Conservation (phyloP, 371 early-diverging fungal species). For the Mucor plumbeus region DNA sequence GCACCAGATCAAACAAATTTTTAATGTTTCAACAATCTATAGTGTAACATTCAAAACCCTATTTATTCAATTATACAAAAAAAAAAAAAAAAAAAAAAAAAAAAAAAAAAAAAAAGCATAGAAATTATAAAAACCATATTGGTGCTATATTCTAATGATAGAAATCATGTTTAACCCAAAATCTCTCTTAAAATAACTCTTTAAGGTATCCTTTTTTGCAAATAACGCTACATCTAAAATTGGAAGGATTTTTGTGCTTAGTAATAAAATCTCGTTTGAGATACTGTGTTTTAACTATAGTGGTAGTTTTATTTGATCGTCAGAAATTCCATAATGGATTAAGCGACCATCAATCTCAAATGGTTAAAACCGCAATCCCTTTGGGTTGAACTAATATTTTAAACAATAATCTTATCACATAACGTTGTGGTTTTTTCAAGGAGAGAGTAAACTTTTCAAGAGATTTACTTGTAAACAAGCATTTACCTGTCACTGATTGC, state of each 20-base stretch:
- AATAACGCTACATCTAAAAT: not conserved
- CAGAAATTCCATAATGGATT: not conserved
- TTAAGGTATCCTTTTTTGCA: too few relatives aligned
- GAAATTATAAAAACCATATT: too few relatives aligned
- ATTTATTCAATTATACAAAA: too few relatives aligned
- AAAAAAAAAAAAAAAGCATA: too few relatives aligned
- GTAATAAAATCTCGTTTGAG: not conserved
- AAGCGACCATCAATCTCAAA: not conserved
- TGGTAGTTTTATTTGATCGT: not conserved
- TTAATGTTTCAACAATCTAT: too few relatives aligned
- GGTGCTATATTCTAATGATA: too few relatives aligned
- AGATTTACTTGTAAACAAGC: not conserved
- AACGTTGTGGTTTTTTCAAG: not conserved
- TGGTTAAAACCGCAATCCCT: too few relatives aligned
- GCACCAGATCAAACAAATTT: too few relatives aligned
- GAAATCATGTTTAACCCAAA: not conserved
- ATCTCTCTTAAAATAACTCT: not conserved
- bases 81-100: too few relatives aligned
- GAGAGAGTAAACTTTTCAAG: not conserved
- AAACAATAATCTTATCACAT: too few relatives aligned
- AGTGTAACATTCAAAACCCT: too few relatives aligned
- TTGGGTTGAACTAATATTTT: too few relatives aligned
- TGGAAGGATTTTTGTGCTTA: slow-evolving; percentile 1
- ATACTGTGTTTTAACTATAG: not conserved
- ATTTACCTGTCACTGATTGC: slow-evolving; percentile 3